Evolutionary conservation across 1,139 yeast genomes (phyloP).

Genomic region (Lodderomyces metapsilosis): DNA sequence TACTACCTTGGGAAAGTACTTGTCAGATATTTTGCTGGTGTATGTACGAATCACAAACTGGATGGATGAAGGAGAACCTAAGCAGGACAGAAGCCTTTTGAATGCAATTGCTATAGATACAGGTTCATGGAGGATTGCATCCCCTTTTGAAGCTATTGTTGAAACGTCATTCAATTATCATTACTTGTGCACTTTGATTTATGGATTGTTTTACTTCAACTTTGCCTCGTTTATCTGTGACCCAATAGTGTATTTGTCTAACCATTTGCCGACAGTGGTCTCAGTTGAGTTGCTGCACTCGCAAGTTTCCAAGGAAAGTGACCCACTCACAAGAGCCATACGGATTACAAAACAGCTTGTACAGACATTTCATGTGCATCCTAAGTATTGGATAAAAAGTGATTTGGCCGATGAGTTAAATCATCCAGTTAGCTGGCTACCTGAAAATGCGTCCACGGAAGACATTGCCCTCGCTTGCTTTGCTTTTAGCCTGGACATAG

Average conservation of each 20-base stretch:
- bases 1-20: constrained; percentile 27
- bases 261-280: constrained; percentile 15
- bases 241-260: constrained; percentile 29
- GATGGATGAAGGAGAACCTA: constrained; percentile 16
- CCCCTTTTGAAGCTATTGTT: not conserved
- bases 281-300: constrained; percentile 10
- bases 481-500: constrained; percentile 26
- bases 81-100: constrained; percentile 9
- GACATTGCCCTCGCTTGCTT: constrained; percentile 36
- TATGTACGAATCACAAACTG: constrained; percentile 43
- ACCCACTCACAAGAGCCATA: constrained; percentile 10
- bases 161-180: constrained; percentile 17
- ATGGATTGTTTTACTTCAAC: constrained; percentile 62
- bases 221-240: constrained; percentile 41
- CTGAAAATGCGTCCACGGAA: constrained; percentile 24
- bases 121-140: not conserved
- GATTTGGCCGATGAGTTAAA: constrained; percentile 31
- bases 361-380: constrained; percentile 44
- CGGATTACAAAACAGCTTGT: constrained; percentile 10
- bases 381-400: constrained; percentile 33
- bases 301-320: too few species aligned
- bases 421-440: constrained; percentile 37
- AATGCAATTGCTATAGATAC: not conserved
- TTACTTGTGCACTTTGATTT: constrained; percentile 43
- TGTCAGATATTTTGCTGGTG: constrained; percentile 47